Conservation (phyloP, 176 grass and related monocot genomes). For the Cocos nucifera region DNA sequence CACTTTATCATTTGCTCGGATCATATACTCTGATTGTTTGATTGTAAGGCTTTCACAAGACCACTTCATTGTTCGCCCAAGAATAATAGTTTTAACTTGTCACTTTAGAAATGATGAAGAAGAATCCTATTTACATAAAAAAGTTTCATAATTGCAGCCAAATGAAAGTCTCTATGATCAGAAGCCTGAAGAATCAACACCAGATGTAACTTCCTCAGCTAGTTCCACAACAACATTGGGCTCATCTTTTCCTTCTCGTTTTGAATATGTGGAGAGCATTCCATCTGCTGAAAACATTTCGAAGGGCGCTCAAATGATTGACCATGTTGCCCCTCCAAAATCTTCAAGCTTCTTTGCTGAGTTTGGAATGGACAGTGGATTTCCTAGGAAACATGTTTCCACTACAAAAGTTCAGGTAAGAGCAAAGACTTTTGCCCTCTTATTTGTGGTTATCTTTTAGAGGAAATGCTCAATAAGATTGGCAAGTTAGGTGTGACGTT, state of each 20-base stretch:
- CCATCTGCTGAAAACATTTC: conserved; percentile 31
- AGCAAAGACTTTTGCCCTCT: no score
- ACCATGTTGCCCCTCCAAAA: conserved; percentile 79
- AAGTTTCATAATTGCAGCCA: conserved; percentile 32
- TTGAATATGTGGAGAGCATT: conserved; percentile 72
- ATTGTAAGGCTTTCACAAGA: no score
- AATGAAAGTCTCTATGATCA: conserved; percentile 95
- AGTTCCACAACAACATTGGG: conserved; percentile 29
- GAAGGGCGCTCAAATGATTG: conserved; percentile 37
- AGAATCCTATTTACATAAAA: no score
- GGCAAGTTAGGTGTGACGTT: no score
- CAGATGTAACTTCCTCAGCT: conserved; percentile 29
- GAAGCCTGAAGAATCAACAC: conserved; percentile 79
- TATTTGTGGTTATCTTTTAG: not conserved
- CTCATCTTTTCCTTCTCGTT: conserved; percentile 59
- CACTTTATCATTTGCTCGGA: no score
- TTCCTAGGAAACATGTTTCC: conserved; percentile 51
- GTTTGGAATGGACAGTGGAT: conserved; percentile 76
- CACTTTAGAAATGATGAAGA: no score
- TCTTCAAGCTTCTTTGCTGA: conserved; percentile 87
- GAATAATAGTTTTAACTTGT: not conserved
- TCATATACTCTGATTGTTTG: no score
- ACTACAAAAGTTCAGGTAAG: conserved; percentile 73
- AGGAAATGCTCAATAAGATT: not conserved
- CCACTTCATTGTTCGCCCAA: not conserved